These are phyloP conservation scores for Hygrophorus russula DNA, from an alignment of 768 basidiomycete species.

Conservation along the genomic window DNA sequence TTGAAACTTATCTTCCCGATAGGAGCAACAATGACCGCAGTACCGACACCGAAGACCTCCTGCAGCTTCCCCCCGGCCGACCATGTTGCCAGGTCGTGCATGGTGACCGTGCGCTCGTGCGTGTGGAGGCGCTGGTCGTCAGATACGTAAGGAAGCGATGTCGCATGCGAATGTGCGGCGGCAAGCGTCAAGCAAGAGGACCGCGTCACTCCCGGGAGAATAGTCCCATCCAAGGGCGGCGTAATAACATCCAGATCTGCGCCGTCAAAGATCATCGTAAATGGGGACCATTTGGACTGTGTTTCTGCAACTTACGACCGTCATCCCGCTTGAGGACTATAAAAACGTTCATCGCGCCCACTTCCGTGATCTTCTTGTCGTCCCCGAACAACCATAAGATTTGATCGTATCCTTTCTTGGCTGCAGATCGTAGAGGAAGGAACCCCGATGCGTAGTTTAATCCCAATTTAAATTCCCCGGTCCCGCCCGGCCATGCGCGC, in stretches of 20 bases:
- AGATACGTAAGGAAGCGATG: constrained; percentile 32
- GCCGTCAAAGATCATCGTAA: neutral
- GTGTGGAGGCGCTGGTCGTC: constrained; percentile 25
- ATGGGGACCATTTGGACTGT: neutral
- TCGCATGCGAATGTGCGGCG: constrained; percentile 39
- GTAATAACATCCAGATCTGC: constrained; percentile 68
- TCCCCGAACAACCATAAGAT: constrained; percentile 70
- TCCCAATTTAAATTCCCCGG: constrained; percentile 71
- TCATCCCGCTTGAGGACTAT: constrained; percentile 49
- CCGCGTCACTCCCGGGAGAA: constrained; percentile 88
- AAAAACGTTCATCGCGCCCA: constrained; percentile 78
- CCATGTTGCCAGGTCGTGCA: constrained; percentile 37
- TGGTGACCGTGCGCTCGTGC: constrained; percentile 51
- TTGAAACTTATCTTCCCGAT: constrained; percentile 47
- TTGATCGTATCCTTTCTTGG: constrained; percentile 61
- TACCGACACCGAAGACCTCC: constrained; percentile 75
- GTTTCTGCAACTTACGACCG: constrained; percentile 29
- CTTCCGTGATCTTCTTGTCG: constrained; percentile 39
- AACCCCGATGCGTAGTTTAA: constrained; percentile 55
- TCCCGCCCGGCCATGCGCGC: constrained; percentile 48
- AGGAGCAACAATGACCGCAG: constrained; percentile 59
- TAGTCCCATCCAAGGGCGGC: constrained; percentile 75
- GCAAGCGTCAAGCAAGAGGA: constrained; percentile 60
- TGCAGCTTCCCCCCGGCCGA: constrained; percentile 42
- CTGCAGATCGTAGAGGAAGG: constrained; percentile 54